A percentile compares a stretch with the other conserved stretches of the same genome.
Evolutionary conservation across 2,329 filamentous ascomycete genomes (phyloP).

Genomic region (Aspergillus ibericus): DNA sequence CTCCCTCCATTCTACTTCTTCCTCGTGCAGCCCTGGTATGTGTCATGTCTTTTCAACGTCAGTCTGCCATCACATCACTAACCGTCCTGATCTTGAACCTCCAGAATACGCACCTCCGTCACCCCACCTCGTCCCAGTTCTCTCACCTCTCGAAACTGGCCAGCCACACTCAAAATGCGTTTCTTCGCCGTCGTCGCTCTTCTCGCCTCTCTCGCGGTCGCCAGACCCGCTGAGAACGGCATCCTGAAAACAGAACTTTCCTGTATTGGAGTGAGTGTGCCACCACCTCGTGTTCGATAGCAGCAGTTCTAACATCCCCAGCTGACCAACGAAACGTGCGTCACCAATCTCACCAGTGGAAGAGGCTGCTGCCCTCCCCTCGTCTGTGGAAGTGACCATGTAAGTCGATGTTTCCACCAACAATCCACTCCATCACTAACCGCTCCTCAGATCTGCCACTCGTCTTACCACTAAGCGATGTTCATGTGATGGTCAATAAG

Average conservation of each 20-base stretch:
- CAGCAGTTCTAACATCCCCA: not conserved
- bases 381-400: slow-evolving; percentile 10
- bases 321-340: slow-evolving; percentile 4
- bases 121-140: not conserved
- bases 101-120: not conserved
- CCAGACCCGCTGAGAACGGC: slow-evolving; percentile 8
- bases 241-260: not conserved
- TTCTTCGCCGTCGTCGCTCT: slow-evolving; percentile 12
- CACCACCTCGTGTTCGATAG: not conserved
- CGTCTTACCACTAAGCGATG: not conserved
- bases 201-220: slow-evolving; percentile 5
- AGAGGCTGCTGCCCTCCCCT: slow-evolving; percentile 13
- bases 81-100: not conserved
- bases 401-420: not conserved
- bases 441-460: not conserved
- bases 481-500: not conserved
- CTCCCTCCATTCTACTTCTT: not conserved
- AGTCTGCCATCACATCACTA: not conserved
- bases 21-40: not conserved
- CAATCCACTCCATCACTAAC: not conserved
- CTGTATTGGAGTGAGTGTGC: slow-evolving; percentile 11
- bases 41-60: not conserved
- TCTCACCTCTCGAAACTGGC: not conserved
- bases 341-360: slow-evolving; percentile 8
- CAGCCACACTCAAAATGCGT: slow-evolving; percentile 10